A percentile compares a stretch with the other conserved stretches of the same genome.
These are phyloP conservation scores for Leishmania braziliensis DNA, from an alignment of 208 protist genomes.

Conservation along the genomic window DNA sequence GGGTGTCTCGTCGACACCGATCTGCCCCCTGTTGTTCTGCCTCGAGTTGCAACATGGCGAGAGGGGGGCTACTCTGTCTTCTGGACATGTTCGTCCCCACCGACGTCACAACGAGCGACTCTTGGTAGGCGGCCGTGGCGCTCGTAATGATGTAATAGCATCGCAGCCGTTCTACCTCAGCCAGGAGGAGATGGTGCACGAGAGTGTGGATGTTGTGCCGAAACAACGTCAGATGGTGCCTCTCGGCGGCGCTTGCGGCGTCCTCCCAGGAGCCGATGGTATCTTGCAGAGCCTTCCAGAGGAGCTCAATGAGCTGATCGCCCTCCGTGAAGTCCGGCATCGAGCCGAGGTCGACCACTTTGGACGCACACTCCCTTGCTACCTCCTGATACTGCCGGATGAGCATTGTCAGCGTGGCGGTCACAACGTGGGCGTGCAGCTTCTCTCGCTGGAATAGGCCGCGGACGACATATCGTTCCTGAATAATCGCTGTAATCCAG, in stretches of 20 bases:
- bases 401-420: conserved; percentile 67
- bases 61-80: neutral
- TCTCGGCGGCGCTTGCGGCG: conserved; percentile 12
- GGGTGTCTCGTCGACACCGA: neutral
- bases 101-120: conserved; percentile 14
- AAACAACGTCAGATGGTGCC: conserved; percentile 43
- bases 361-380: conserved; percentile 41
- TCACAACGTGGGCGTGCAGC: conserved; percentile 77
- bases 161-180: conserved; percentile 69
- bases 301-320: conserved; percentile 63
- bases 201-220: conserved; percentile 69
- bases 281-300: conserved; percentile 76
- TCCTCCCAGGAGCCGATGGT: conserved; percentile 36
- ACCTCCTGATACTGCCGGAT: conserved; percentile 78
- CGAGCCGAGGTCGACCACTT: conserved; percentile 19
- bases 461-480: conserved; percentile 72
- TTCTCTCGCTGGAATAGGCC: conserved; percentile 77
- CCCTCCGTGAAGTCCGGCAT: conserved; percentile 70
- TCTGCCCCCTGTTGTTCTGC: conserved; percentile 2
- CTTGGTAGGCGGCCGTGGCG: conserved; percentile 30
- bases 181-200: conserved; percentile 58
- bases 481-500: conserved; percentile 78
- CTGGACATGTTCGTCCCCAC: neutral
- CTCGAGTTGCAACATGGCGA: neutral
- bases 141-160: conserved; percentile 68